These are phyloP conservation scores for Vanrija sp. DNA, from an alignment of 1,284 basidiomycete species.

Conservation along the genomic window DNA sequence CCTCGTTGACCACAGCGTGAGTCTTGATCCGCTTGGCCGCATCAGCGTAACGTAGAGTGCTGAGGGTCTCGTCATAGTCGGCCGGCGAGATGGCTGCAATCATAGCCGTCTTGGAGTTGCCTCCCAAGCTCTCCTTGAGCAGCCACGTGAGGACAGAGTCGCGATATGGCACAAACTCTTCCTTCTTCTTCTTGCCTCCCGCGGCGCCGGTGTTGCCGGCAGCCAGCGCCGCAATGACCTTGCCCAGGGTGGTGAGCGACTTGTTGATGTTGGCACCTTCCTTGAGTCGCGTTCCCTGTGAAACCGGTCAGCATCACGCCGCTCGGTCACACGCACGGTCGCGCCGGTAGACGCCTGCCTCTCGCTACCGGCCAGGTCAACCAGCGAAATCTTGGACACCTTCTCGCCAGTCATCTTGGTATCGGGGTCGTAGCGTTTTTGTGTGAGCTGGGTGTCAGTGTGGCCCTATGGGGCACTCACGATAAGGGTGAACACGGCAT, in stretches of 20 bases:
- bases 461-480: constrained; percentile 19
- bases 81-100: constrained; percentile 97
- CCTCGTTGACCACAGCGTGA: constrained; percentile 97
- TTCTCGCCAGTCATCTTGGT: constrained; percentile 91
- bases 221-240: constrained; percentile 92
- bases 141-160: constrained; percentile 97
- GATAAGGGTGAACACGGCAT: constrained; percentile 93
- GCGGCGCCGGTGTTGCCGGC: constrained; percentile 58
- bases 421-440: constrained; percentile 75
- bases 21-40: constrained; percentile 99
- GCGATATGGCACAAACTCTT: constrained; percentile 89
- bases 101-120: constrained; percentile 81
- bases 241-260: constrained; percentile 91
- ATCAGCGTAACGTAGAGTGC: constrained; percentile 77
- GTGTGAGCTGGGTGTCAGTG: constrained; percentile 58
- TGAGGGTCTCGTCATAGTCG: constrained; percentile 53
- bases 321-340: constrained; percentile 51
- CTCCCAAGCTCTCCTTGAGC: constrained; percentile 92
- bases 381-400: constrained; percentile 88
- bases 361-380: constrained; percentile 96
- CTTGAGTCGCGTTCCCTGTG: constrained; percentile 74
- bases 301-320: neutral
- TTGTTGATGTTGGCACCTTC: constrained; percentile 99
- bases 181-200: constrained; percentile 74
- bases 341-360: constrained; percentile 94